Conservation (phyloP, 192 early-diverging fungal species). For the Entomortierella lignicola region DNA sequence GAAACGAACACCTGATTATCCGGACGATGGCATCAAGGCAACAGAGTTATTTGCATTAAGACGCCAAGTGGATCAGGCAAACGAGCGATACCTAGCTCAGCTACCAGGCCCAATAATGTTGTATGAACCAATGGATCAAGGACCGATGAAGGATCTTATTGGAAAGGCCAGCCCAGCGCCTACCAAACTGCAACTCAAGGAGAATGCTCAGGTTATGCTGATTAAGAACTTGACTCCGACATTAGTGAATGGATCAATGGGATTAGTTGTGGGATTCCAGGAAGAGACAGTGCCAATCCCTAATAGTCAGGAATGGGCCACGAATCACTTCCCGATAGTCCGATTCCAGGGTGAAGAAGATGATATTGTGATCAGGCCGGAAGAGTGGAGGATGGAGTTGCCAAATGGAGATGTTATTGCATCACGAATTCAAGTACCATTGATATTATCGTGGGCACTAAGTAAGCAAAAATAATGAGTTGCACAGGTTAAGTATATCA, state of each 20-base stretch:
- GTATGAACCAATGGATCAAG: slow-evolving; percentile 64
- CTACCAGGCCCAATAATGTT: slow-evolving; percentile 62
- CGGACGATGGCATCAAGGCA: slow-evolving; percentile 69
- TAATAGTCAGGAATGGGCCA: neutral
- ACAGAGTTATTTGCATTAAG: slow-evolving; percentile 73
- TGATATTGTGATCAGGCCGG: slow-evolving; percentile 37
- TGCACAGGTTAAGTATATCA: too few species aligned
- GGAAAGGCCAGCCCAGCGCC: slow-evolving; percentile 70
- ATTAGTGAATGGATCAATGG: slow-evolving; percentile 87
- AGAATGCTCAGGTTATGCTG: slow-evolving; percentile 89
- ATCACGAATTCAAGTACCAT: slow-evolving; percentile 68
- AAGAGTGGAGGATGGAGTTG: slow-evolving; percentile 49
- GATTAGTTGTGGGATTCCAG: slow-evolving; percentile 66
- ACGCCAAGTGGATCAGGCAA: slow-evolving; percentile 79
- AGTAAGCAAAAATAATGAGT: too few species aligned
- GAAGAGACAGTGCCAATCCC: slow-evolving; percentile 2
- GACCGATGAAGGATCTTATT: slow-evolving; percentile 37
- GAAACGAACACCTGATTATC: slow-evolving; percentile 63
- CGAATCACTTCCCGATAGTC: slow-evolving; percentile 33
- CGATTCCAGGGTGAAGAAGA: slow-evolving; percentile 38
- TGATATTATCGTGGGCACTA: slow-evolving; percentile 87
- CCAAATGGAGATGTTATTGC: slow-evolving; percentile 41
- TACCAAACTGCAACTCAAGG: slow-evolving; percentile 72
- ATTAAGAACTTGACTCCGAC: slow-evolving; percentile 74
- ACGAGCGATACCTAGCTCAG: slow-evolving; percentile 62